Percentiles rank a stretch among this genome's conserved stretches.
Conservation (phyloP, 352 stramenopile genomes). For the Phytopythium delawarense region DNA sequence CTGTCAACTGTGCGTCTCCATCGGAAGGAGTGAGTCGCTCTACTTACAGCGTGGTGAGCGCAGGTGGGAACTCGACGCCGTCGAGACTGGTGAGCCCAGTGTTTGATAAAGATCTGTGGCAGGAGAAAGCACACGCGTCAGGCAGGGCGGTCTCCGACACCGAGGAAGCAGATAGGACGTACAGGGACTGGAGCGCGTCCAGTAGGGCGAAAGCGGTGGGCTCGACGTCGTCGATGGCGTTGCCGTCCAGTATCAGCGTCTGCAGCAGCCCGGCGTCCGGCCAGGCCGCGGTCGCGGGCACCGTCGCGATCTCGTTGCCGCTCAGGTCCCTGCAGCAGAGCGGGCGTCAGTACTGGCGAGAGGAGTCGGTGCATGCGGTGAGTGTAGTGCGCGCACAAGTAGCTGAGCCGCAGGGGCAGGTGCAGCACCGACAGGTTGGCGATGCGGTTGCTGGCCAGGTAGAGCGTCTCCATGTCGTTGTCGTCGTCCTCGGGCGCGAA, state of each 20-base stretch:
- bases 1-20: background rate
- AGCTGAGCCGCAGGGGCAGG: slow-evolving; percentile 39
- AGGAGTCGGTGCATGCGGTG: background rate
- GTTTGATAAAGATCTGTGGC: slow-evolving; percentile 27
- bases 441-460: slow-evolving; percentile 44
- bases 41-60: slow-evolving; percentile 36
- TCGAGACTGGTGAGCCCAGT: slow-evolving; percentile 45
- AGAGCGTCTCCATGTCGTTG: slow-evolving; percentile 55
- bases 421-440: slow-evolving; percentile 26
- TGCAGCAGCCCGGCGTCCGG: slow-evolving; percentile 37
- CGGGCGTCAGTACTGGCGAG: too few relatives aligned
- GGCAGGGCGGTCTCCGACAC: background rate
- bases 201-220: slow-evolving; percentile 38
- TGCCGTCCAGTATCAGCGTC: slow-evolving; percentile 57
- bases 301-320: slow-evolving; percentile 30
- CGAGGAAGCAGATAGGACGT: background rate
- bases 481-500: slow-evolving; percentile 36
- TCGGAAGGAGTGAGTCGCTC: background rate
- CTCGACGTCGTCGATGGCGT: slow-evolving; percentile 31
- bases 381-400: slow-evolving; percentile 17
- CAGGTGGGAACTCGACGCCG: slow-evolving; percentile 32
- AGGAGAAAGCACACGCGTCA: background rate
- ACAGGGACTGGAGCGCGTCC: slow-evolving; percentile 44
- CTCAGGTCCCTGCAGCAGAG: slow-evolving; percentile 27
- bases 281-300: slow-evolving; percentile 35